Base-by-base conservation (phyloP, 2,329 filamentous ascomycete genomes). In the Alternaria infectoria region DNA sequence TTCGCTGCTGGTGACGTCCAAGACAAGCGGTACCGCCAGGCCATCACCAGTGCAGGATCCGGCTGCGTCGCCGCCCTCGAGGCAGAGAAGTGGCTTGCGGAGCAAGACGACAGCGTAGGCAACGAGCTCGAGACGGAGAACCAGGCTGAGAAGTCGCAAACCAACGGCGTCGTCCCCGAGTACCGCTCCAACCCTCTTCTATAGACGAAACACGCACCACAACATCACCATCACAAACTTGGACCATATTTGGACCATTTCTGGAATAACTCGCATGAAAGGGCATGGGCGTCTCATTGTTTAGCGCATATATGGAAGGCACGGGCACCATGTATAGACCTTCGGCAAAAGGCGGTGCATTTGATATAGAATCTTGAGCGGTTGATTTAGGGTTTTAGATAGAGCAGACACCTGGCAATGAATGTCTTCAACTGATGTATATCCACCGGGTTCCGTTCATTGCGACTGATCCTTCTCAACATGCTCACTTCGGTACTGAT, bases 1-100 rank as follows among this genome's bases (percentile, higher is more conserved):
- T 99, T 97, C 78, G 96, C 96, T 40, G 96, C 95, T 10, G 96
- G 96, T 68, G 96, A 99, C 79, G 96, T 99, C 10, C 96, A 99
- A 85, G 96, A 99, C 81, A 99, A 98, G 90, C 89, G 91, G 78
- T 99, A 99, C 82, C 89, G 96, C 79, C 96, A 99, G 85, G 96
- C 96, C 50, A 96, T 99, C 71, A 99, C 96, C 69, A 97, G 94
- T 83, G 96, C 96, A 73, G 93, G 94, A 64, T 93, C 94, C 65
- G 96, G 96, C 68, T 99, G 96, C 82, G 91, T 97, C 84, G 96
- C 96, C 57, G 96, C 95, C 11, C 88, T 99, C 58, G 96, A 99
- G 78, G 95, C 95, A 10, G 96, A 99, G 83, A 97, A 97, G 81
- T 97, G 88, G 85, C 85, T 99, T 58, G 86, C 92, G 6, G 95